A percentile compares a stretch with the other conserved stretches of the same genome.
These are phyloP conservation scores for Salicornia ramosissima DNA, from an alignment of 148 eudicot species.

Conservation along the genomic window DNA sequence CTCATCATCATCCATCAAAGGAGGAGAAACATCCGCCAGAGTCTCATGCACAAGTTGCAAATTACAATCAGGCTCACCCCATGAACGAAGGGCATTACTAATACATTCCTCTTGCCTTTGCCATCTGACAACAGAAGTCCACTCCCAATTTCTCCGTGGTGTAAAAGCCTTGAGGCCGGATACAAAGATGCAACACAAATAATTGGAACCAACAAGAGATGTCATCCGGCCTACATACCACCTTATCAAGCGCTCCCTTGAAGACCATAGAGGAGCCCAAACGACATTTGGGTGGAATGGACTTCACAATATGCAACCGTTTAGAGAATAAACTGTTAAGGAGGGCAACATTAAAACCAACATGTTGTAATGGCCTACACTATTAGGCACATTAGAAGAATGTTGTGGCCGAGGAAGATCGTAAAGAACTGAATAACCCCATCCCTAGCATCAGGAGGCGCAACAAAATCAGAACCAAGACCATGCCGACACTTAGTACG, in stretches of 20 bases:
- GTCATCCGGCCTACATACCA: background rate
- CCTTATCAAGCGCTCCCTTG: background rate
- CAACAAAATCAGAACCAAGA: no score
- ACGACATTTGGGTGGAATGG: background rate
- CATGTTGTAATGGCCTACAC: no score
- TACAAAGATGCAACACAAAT: background rate
- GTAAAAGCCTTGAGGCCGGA: background rate
- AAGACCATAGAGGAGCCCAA: background rate
- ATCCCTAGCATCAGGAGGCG: no score
- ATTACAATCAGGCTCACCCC: background rate
- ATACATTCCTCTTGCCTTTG: background rate
- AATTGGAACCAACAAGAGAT: background rate
- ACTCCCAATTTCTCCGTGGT: background rate
- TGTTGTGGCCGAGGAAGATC: no score
- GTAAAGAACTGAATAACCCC: no score
- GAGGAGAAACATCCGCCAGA: background rate
- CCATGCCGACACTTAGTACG: no score
- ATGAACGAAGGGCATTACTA: no score
- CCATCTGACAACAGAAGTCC: background rate
- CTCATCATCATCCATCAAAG: background rate
- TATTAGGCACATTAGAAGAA: background rate
- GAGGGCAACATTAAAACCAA: background rate
- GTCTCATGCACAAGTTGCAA: background rate
- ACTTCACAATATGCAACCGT: background rate
- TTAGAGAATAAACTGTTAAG: background rate